A percentile compares a stretch with the other conserved stretches of the same genome.
Evolutionary conservation across 2,329 filamentous ascomycete species (phyloP).

Genomic region (Diaporthe sp.): DNA sequence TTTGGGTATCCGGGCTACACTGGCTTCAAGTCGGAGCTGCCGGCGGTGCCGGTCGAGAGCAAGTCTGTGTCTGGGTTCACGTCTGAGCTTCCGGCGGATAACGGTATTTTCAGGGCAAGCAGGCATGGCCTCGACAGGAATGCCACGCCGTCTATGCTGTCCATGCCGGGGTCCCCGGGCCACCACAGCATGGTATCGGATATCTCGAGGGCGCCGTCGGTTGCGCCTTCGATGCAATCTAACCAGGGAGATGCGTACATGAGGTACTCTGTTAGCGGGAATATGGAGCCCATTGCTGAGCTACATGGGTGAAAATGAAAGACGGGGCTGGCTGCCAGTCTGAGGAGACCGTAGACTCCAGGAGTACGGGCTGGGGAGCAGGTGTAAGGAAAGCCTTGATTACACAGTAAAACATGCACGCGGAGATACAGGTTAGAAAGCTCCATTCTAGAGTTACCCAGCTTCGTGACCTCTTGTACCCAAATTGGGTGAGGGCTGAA

Average conservation of each 20-base stretch:
- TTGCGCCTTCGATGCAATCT: background rate
- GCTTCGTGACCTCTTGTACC: background rate
- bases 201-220: conserved; percentile 21
- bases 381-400: too few species aligned
- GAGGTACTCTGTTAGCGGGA: background rate
- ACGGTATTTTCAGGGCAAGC: too few species aligned
- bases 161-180: conserved; percentile 8
- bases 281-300: conserved; percentile 24
- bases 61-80: background rate
- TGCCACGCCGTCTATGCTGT: conserved; percentile 21
- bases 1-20: background rate
- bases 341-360: background rate
- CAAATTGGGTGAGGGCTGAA: background rate
- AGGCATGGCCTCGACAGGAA: background rate
- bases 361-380: too few species aligned
- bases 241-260: background rate
- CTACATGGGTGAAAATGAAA: conserved; percentile 1
- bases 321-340: background rate
- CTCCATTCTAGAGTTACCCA: too few species aligned
- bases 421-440: background rate
- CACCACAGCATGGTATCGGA: conserved; percentile 27
- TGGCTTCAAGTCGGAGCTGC: conserved; percentile 15
- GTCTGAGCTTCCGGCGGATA: conserved; percentile 22
- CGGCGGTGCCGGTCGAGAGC: background rate
- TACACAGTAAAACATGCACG: background rate